Evolutionary conservation across 2,329 filamentous ascomycete species (phyloP).

Genomic region (Samsoniella hepiali): DNA sequence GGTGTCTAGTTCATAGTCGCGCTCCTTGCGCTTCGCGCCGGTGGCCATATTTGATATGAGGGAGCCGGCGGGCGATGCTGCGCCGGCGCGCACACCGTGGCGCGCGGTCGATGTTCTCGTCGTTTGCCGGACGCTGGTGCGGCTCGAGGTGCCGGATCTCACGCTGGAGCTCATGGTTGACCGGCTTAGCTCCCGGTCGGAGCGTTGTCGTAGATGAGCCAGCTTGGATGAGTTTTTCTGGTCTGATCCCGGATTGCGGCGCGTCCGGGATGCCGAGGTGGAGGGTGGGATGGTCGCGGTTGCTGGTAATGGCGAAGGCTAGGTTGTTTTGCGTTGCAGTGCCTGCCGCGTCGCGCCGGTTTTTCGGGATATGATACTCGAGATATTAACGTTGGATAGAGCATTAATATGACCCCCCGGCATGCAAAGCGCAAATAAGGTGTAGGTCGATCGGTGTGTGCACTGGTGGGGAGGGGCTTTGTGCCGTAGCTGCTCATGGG

Average conservation of each 20-base stretch:
- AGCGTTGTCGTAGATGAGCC: conserved; percentile 36
- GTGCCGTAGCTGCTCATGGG: conserved; percentile 10
- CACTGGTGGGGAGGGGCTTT: conserved; percentile 17
- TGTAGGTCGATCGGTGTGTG: conserved; percentile 16
- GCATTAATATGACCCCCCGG: conserved; percentile 13
- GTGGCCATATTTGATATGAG: conserved; percentile 55
- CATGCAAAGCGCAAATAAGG: conserved; percentile 6
- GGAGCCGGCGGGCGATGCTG: conserved; percentile 69
- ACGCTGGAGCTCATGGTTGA: conserved; percentile 32
- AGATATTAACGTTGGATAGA: not conserved
- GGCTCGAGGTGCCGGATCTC: conserved; percentile 24
- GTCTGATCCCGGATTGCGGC: conserved; percentile 14
- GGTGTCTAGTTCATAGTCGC: conserved; percentile 69
- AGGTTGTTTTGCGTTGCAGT: not conserved
- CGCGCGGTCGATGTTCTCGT: conserved; percentile 27
- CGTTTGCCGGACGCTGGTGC: conserved; percentile 26
- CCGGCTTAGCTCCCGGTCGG: conserved; percentile 37
- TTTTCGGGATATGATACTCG: conserved; percentile 2
- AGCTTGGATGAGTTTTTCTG: conserved; percentile 27
- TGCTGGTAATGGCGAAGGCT: not conserved
- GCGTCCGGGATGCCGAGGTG: conserved; percentile 16
- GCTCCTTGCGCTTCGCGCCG: conserved; percentile 78
- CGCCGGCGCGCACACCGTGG: conserved; percentile 32
- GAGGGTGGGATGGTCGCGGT: conserved; percentile 6
- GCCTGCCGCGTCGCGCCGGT: not conserved